A percentile compares a stretch with the other conserved stretches of the same genome.
These are phyloP conservation scores for Lignosus rhinocerotis DNA, from an alignment of 1,284 basidiomycete species.

Conservation along the genomic window DNA sequence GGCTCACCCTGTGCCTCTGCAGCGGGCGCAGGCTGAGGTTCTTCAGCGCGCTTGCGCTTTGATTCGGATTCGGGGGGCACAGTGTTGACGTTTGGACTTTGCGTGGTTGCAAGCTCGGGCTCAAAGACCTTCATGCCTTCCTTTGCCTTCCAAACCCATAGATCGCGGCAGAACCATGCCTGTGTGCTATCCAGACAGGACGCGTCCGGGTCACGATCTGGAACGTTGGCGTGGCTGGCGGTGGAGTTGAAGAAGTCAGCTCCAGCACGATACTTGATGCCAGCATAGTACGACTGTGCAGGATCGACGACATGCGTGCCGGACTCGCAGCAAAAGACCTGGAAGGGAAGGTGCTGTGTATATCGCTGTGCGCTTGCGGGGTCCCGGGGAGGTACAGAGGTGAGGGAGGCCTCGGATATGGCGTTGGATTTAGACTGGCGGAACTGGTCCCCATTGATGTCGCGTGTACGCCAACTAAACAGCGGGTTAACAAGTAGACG, in stretches of 20 bases:
- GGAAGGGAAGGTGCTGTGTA: slow-evolving; percentile 89
- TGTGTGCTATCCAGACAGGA: slow-evolving; percentile 91
- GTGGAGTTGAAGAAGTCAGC: slow-evolving; percentile 76
- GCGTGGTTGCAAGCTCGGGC: slow-evolving; percentile 21
- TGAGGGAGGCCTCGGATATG: slow-evolving; percentile 67
- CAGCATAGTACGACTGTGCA: slow-evolving; percentile 88
- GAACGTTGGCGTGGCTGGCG: slow-evolving; percentile 49
- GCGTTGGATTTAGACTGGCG: slow-evolving; percentile 91
- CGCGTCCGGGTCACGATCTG: slow-evolving; percentile 70
- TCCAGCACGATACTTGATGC: slow-evolving; percentile 81
- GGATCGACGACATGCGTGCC: slow-evolving; percentile 95
- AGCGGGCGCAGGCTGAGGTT: background rate
- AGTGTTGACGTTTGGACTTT: background rate
- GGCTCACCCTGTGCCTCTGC: slow-evolving; percentile 15
- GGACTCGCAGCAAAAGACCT: slow-evolving; percentile 96
- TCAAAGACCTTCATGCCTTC: slow-evolving; percentile 60
- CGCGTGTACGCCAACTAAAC: slow-evolving; percentile 87
- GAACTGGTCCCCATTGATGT: slow-evolving; percentile 95
- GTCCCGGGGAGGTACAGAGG: slow-evolving; percentile 82
- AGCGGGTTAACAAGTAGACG: background rate
- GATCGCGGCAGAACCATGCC: slow-evolving; percentile 93
- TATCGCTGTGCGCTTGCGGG: slow-evolving; percentile 78
- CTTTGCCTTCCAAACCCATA: slow-evolving; percentile 84
- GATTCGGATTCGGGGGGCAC: slow-evolving; percentile 24
- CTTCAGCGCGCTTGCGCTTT: slow-evolving; percentile 10